phyloP scores from a whole-genome alignment of 2,329 filamentous ascomycete genomes.

The Fusarium algeriense region DNA sequence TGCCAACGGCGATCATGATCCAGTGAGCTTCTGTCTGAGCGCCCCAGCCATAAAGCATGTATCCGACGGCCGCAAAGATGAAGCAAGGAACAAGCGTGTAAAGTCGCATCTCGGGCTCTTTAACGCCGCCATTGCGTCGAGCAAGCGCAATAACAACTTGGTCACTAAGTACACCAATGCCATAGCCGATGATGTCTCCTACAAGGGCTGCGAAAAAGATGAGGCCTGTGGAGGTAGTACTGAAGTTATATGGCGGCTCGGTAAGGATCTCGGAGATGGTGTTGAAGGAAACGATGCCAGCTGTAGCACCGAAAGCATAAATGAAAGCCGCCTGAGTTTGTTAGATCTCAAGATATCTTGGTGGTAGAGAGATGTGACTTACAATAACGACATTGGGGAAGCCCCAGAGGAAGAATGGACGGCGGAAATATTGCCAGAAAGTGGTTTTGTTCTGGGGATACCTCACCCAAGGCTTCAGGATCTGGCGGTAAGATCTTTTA shows the following conservation, averaged over 20 bases:
- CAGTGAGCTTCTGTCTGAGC: neutral
- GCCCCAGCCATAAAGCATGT: neutral
- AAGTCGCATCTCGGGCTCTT: neutral
- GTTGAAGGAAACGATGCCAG: neutral
- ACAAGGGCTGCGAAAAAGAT: neutral
- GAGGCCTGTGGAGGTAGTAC: neutral
- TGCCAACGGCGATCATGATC: neutral
- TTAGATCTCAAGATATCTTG: rapidly evolving
- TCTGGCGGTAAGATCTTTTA: neutral
- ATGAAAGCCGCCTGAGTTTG: neutral
- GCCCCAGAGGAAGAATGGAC: neutral
- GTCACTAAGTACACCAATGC: neutral
- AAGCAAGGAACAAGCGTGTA: neutral
- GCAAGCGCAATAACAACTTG: neutral
- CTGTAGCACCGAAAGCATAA: neutral
- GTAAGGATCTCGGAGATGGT: neutral
- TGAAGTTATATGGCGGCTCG: neutral
- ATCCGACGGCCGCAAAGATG: neutral
- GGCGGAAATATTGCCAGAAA: neutral
- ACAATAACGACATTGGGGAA: neutral
- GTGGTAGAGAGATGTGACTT: rapidly evolving
- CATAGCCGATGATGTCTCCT: neutral
- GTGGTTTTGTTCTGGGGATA: neutral
- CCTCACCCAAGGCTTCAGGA: neutral
- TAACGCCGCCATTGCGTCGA: neutral